Percentiles rank a stretch among this genome's conserved stretches.
phyloP scores from a whole-genome alignment of 75 land plant species.

The Cupressus sempervirens region DNA sequence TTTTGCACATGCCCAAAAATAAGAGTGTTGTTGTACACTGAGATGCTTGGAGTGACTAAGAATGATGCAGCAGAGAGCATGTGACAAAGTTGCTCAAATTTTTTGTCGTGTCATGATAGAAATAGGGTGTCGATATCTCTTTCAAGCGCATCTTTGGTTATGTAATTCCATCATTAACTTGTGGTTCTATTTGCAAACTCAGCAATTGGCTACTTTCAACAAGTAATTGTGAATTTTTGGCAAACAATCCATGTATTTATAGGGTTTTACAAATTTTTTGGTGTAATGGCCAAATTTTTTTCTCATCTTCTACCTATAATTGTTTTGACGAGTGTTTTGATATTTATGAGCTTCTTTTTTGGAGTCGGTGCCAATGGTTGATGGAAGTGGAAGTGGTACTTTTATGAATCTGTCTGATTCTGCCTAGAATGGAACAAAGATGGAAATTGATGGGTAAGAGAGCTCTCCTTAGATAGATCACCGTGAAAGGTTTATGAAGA shows the following conservation, averaged over 20 bases:
- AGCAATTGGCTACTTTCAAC: no score
- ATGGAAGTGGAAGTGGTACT: not conserved
- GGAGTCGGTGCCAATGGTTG: not conserved
- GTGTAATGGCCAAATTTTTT: not conserved
- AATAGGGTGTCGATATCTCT: no score
- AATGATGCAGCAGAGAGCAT: no score
- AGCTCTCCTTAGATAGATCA: not conserved
- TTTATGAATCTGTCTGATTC: not conserved
- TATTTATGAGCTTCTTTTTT: not conserved
- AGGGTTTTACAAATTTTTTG: not conserved
- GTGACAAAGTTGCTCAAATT: no score
- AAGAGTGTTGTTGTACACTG: no score
- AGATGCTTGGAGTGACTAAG: no score
- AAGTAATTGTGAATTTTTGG: no score
- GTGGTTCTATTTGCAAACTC: not conserved
- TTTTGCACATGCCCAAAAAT: no score
- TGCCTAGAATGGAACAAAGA: not conserved
- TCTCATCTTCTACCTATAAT: not conserved
- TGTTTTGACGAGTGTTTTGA: not conserved
- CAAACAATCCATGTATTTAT: not conserved
- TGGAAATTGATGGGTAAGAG: not conserved
- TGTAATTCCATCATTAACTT: no score
- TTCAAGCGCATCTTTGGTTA: no score
- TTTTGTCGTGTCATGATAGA: no score
- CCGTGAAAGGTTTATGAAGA: not conserved